phyloP scores from a whole-genome alignment of 2,329 filamentous ascomycete genomes.

The Epichloe aotearoae region DNA sequence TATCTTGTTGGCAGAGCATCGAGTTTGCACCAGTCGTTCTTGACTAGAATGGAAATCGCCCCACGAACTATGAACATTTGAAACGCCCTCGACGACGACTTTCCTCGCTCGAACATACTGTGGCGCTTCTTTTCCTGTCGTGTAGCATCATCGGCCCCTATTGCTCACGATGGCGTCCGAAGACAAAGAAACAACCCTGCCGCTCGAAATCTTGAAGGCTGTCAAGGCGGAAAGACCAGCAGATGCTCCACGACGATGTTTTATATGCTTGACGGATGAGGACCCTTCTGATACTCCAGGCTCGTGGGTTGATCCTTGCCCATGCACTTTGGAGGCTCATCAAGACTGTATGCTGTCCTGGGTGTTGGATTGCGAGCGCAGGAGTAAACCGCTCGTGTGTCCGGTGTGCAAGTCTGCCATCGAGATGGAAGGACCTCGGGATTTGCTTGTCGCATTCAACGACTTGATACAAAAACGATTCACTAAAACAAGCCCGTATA shows the following conservation, averaged over 20 bases:
- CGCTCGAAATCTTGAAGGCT: conserved; percentile 8
- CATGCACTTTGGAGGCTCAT: conserved; percentile 81
- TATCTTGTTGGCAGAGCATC: neutral
- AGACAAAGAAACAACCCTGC: conserved; percentile 2
- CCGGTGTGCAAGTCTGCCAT: conserved; percentile 84
- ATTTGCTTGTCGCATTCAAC: conserved; percentile 55
- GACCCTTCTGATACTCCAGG: conserved; percentile 32
- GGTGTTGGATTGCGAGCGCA: conserved; percentile 75
- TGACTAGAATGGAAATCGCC: neutral
- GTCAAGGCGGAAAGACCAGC: conserved; percentile 8
- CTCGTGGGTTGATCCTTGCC: conserved; percentile 77
- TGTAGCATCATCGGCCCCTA: neutral
- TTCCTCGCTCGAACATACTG: neutral
- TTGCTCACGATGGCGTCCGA: conserved; percentile 1
- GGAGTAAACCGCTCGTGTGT: conserved; percentile 58
- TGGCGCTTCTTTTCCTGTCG: neutral
- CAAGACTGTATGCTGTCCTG: conserved; percentile 82
- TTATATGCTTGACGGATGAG: conserved; percentile 49
- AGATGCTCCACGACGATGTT: conserved; percentile 35
- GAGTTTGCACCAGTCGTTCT: neutral
- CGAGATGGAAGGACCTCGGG: conserved; percentile 58
- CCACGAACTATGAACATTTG: neutral
- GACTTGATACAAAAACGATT: conserved; percentile 43
- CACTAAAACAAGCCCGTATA: conserved; percentile 42
- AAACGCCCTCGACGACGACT: neutral